phyloP scores from a whole-genome alignment of 495 filamentous ascomycete genomes.

The Glarea lozoyensis region DNA sequence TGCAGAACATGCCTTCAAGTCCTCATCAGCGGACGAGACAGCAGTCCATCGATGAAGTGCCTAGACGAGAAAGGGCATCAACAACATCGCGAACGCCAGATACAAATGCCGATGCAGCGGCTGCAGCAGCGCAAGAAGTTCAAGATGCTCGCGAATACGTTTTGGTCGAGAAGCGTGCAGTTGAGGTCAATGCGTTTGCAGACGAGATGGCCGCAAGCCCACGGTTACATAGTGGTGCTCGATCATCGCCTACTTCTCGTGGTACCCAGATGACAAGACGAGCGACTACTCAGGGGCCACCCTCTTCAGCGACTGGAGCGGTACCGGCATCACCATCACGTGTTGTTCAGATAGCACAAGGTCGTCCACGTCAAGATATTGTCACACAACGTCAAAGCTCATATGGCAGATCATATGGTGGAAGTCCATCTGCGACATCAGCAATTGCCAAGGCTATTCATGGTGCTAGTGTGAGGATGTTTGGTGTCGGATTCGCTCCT shows the following conservation, averaged over 20 bases:
- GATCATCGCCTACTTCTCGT: slow-evolving; percentile 27
- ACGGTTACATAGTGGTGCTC: slow-evolving; percentile 31
- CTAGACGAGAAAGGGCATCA: slow-evolving; percentile 20
- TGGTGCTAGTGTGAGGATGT: slow-evolving; percentile 79
- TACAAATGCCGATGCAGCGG: slow-evolving; percentile 63
- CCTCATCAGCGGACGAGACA: too few relatives aligned
- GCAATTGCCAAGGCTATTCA: slow-evolving; percentile 92
- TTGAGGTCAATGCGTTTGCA: slow-evolving; percentile 94
- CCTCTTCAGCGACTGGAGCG: slow-evolving; percentile 48
- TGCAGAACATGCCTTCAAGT: too few relatives aligned
- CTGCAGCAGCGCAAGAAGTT: slow-evolving; percentile 75
- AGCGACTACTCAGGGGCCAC: slow-evolving; percentile 54
- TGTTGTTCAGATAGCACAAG: slow-evolving; percentile 60
- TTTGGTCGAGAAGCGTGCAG: slow-evolving; percentile 84
- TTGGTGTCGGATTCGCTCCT: slow-evolving; percentile 65
- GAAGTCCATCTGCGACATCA: slow-evolving; percentile 77
- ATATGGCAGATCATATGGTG: slow-evolving; percentile 71
- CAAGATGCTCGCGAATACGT: slow-evolving; percentile 92
- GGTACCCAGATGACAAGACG: slow-evolving; percentile 52
- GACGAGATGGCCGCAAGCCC: slow-evolving; percentile 80
- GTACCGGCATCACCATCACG: slow-evolving; percentile 44
- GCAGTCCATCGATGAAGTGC: slow-evolving; percentile 25
- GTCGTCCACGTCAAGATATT: slow-evolving; percentile 50
- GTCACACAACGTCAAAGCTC: slow-evolving; percentile 59
- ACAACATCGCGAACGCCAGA: slow-evolving; percentile 35